phyloP scores from a whole-genome alignment of 2,329 filamentous ascomycete species.

The Cordyceps cateniannulata region DNA sequence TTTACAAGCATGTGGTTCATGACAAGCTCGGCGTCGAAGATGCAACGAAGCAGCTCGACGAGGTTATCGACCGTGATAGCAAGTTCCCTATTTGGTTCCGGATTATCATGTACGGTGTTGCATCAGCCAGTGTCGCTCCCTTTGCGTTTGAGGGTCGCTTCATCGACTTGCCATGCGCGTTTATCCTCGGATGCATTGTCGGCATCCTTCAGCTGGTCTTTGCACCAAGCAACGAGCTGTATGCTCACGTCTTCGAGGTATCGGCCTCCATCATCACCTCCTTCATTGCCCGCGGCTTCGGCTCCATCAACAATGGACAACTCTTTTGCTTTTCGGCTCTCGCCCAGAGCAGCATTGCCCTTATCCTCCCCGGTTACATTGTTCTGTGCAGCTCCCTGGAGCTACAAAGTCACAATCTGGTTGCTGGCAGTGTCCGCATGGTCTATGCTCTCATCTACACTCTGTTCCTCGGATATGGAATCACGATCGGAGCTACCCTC shows the following conservation, averaged over 20 bases:
- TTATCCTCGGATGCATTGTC: conserved; percentile 67
- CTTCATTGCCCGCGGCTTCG: conserved; percentile 62
- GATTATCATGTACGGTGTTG: conserved; percentile 67
- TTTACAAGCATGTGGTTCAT: conserved; percentile 79
- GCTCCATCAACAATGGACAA: conserved; percentile 52
- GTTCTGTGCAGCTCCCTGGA: conserved; percentile 49
- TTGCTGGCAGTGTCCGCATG: conserved; percentile 67
- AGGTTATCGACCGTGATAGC: conserved; percentile 38
- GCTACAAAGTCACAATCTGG: conserved; percentile 62
- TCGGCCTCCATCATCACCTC: conserved; percentile 57
- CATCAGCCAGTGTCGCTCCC: conserved; percentile 68
- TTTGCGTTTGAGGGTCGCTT: conserved; percentile 73
- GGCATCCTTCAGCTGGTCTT: conserved; percentile 69
- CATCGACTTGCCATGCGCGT: conserved; percentile 72
- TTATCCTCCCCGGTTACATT: conserved; percentile 62
- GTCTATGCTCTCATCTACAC: conserved; percentile 72
- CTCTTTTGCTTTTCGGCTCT: conserved; percentile 67
- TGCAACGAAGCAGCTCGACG: conserved; percentile 55
- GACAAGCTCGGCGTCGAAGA: conserved; percentile 68
- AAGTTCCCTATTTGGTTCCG: conserved; percentile 47
- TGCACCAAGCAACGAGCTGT: conserved; percentile 67
- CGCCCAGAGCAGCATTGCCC: conserved; percentile 65
- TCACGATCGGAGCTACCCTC: conserved; percentile 61
- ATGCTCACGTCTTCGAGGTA: conserved; percentile 48
- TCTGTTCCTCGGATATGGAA: conserved; percentile 66